Percentiles rank a stretch among this genome's conserved stretches.
Evolutionary conservation across 805 yeast genomes (phyloP).

Genomic region (Starmerella geochares): DNA sequence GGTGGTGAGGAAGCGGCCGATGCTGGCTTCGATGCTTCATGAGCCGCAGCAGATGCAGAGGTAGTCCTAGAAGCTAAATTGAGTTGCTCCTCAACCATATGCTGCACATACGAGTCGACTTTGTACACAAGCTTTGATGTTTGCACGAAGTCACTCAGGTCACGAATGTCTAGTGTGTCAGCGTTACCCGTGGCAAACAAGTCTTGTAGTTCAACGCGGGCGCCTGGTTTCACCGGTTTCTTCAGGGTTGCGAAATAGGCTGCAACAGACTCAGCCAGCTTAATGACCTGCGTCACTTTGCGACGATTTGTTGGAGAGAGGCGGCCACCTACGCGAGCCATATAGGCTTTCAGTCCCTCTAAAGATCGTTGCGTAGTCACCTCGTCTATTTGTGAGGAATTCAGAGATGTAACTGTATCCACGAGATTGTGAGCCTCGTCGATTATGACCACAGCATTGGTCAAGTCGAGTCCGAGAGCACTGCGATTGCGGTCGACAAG

Average conservation of each 20-base stretch:
- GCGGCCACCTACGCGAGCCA: slow-evolving; percentile 49
- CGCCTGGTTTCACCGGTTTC: slow-evolving; percentile 41
- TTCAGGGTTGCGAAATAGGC: slow-evolving; percentile 36
- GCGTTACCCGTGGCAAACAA: slow-evolving; percentile 52
- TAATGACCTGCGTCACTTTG: slow-evolving; percentile 52
- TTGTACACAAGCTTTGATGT: slow-evolving; percentile 73
- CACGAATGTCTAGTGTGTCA: slow-evolving; percentile 61
- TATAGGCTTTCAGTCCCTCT: slow-evolving; percentile 45
- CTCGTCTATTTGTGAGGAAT: slow-evolving; percentile 50
- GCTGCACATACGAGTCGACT: slow-evolving; percentile 57
- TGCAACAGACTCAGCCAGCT: slow-evolving; percentile 44
- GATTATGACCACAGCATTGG: slow-evolving; percentile 59
- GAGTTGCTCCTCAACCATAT: background rate
- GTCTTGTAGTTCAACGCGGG: slow-evolving; percentile 41
- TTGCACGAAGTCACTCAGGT: slow-evolving; percentile 51
- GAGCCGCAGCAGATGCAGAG: background rate
- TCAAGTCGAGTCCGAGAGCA: slow-evolving; percentile 47
- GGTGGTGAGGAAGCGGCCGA: background rate
- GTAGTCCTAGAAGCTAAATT: background rate
- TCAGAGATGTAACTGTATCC: slow-evolving; percentile 61
- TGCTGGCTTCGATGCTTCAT: background rate
- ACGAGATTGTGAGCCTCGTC: slow-evolving; percentile 89
- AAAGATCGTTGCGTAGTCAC: slow-evolving; percentile 41
- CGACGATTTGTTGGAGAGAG: slow-evolving; percentile 65
- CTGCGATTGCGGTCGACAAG: slow-evolving; percentile 52